phyloP scores from a whole-genome alignment of 2,329 filamentous ascomycete genomes.

The Fusarium sp. region DNA sequence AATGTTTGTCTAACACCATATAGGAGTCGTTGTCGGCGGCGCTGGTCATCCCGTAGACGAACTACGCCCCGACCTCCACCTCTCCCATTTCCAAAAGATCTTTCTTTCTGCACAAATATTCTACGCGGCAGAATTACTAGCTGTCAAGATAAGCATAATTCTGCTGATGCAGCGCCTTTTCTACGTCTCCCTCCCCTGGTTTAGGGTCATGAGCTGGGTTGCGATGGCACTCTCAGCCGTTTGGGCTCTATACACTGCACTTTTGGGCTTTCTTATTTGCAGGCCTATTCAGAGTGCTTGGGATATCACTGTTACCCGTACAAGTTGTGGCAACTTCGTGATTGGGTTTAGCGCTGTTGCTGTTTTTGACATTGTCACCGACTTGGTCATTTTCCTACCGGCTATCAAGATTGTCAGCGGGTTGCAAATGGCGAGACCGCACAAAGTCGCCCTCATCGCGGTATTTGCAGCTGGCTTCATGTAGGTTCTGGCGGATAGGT shows the following conservation, averaged over 20 bases:
- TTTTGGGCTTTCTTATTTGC: neutral
- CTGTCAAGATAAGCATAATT: slow-evolving; percentile 28
- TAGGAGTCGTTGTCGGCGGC: neutral
- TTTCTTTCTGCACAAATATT: neutral
- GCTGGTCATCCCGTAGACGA: neutral
- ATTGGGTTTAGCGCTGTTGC: neutral
- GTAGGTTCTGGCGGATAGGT: neutral
- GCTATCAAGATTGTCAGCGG: neutral
- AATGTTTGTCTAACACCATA: neutral
- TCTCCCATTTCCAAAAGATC: slow-evolving; percentile 13
- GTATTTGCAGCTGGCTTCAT: neutral
- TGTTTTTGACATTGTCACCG: neutral
- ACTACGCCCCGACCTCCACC: neutral
- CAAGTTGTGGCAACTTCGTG: neutral
- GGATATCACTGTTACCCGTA: neutral
- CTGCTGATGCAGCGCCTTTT: slow-evolving; percentile 28
- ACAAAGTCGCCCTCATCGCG: neutral
- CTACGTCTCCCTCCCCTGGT: neutral
- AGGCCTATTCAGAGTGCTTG: neutral
- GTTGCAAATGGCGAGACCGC: neutral
- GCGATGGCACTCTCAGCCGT: neutral
- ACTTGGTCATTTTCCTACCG: neutral
- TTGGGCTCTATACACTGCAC: neutral
- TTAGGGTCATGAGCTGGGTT: slow-evolving; percentile 1
- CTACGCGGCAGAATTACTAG: neutral